Base-by-base conservation (phyloP, 768 basidiomycete genomes). In the Rhodosporidiobolus sp. region DNA sequence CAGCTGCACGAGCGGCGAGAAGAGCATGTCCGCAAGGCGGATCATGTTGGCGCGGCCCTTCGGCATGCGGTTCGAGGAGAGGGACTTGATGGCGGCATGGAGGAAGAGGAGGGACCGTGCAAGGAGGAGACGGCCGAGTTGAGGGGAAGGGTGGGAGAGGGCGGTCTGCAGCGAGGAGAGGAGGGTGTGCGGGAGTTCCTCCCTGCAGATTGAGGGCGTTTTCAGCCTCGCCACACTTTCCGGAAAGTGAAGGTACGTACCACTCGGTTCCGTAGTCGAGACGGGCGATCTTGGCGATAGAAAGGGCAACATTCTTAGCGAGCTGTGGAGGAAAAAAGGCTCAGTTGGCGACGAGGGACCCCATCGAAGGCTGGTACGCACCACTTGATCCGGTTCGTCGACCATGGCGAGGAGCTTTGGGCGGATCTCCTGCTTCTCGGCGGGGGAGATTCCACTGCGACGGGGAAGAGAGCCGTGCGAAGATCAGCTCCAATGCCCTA, bases 371-470 rank as follows among this genome's bases (percentile, higher is more conserved):
- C 55, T 48, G 8, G n/a, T 9, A 76, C 84, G 76, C 72, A 90
- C 92, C 45, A 87, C 87, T 65, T 90, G 89, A 78, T 94, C 91
- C 46, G 84, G 82, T 78, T 94, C 92, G 74, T 90, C 86, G 43
- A 94, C 79, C 70, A 94, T 87, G 11, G 83, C 77, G 63, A 92
- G 79, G 71, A 86, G 87, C 59, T 89, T 85, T 54, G 82, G 81
- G 38, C 91, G 86, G 68, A 93, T 90, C n/a, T 83, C 80, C 12
- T 78, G 74, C 74, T 89, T 84, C 74, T 91, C 87, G 34, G 90
- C 87, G 56, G 89, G 87, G 20, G 86, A 85, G 65, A 91, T 84
- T 38, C 89, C 83, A 78, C 90, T 93, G 77, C 28, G 66, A 63
- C 22, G 45, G 76, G 63, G 19, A 56, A 12, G 28, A 62, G 43